Evolutionary conservation across 768 basidiomycete genomes (phyloP), one percentile per base, ranked within the genome.

Genomic region (Kwoniella bestiolae): DNA sequence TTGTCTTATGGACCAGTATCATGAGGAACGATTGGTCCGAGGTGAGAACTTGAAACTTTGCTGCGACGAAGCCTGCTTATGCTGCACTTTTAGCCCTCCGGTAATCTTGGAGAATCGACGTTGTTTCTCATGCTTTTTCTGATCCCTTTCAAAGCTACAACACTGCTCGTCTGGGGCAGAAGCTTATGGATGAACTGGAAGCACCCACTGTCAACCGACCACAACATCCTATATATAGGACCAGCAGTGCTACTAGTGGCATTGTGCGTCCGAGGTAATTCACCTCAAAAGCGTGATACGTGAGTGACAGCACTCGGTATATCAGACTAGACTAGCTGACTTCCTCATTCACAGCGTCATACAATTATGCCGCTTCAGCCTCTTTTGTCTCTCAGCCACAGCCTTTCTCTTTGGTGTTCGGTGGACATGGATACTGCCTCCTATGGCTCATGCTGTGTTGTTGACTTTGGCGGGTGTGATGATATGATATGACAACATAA

Each of bases 111-210:
- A 34, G 34, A 9, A 12, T 88, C 91, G 69, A 31, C 91, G 0
- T 79, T 94, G 11, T 82, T 93, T 56, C 82, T 94, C 34, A 87
- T 93, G 86, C 89, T 90, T 18, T 89, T 88, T 86, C 83, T 94
- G 2, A 82, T 95, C 0, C 94, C 94, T 1, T 83, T 91, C 60
- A 85, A 85, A 5, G 89, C 87, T 2, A 89, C 91, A 0, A 88
- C 90, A 5, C 83, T 97, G 26, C 89, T 86, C 1, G 92, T 95
- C 2, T 97, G 94, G 94, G 89, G 89, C 2, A 86, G 92, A 55
- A 94, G 93, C 41, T 82, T 95, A 11, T 84, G 86, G 38, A 90
- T 90, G 0, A 90, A 91, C 9, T 85, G 87, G 66, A 88, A 86
- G 7, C 88, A 88, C 5, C 90, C 90, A 2, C 94, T 93, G 79